phyloP scores from a whole-genome alignment of 1,284 basidiomycete genomes.

The Exsudoporus floridanus region DNA sequence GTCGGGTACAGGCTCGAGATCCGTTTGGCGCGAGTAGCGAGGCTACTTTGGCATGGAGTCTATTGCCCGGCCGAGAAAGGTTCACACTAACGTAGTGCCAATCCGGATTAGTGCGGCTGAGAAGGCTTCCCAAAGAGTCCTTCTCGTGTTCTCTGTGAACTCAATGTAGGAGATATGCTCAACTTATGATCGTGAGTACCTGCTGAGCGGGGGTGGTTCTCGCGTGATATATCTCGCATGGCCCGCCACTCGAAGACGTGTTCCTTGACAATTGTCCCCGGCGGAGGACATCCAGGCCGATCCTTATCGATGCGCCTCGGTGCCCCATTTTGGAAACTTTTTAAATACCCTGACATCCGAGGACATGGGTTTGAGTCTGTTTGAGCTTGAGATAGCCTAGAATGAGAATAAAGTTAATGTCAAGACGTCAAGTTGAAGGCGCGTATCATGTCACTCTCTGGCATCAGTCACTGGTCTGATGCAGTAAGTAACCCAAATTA shows the following conservation, averaged over 20 bases:
- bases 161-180: slow-evolving; percentile 15
- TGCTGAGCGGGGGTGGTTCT: slow-evolving; percentile 11
- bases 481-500: slow-evolving; percentile 3
- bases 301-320: slow-evolving; percentile 36
- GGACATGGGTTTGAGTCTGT: slow-evolving; percentile 20
- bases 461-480: slow-evolving; percentile 20
- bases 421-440: slow-evolving; percentile 13
- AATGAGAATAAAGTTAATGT: slow-evolving; percentile 22
- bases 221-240: slow-evolving; percentile 18
- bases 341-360: slow-evolving; percentile 20
- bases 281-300: slow-evolving; percentile 7
- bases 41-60: slow-evolving; percentile 12
- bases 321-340: slow-evolving; percentile 11
- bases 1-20: slow-evolving; percentile 24
- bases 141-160: slow-evolving; percentile 9
- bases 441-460: slow-evolving; percentile 14
- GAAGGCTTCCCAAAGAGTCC: slow-evolving; percentile 17
- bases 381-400: slow-evolving; percentile 3
- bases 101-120: slow-evolving; percentile 26
- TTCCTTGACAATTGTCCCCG: slow-evolving; percentile 14
- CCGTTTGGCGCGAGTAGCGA: slow-evolving; percentile 20
- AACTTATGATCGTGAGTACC: slow-evolving; percentile 25
- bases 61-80: slow-evolving; percentile 23
- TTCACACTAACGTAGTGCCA: slow-evolving; percentile 25
- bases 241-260: slow-evolving; percentile 12